Percentiles rank a stretch among this genome's conserved stretches.
phyloP scores from a whole-genome alignment of 2,329 filamentous ascomycete genomes.

The Torrubiella hemipterigena region DNA sequence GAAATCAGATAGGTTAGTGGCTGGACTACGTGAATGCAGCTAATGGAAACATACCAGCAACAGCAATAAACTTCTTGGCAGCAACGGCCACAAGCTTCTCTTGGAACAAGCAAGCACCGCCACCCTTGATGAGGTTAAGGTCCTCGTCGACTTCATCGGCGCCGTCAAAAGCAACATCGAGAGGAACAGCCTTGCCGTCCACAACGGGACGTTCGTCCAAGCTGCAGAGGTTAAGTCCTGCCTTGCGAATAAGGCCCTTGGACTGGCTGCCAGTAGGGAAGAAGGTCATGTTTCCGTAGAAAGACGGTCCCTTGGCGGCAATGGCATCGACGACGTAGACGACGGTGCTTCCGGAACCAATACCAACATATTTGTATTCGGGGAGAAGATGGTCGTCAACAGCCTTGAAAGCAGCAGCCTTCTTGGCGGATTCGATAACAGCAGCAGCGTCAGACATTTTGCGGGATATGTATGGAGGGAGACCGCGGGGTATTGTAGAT shows the following conservation, averaged over 20 bases:
- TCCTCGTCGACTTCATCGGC: conserved; percentile 94
- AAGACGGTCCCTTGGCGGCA: conserved; percentile 40
- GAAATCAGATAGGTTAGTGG: too few species aligned
- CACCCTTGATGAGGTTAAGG: conserved; percentile 94
- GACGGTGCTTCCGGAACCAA: conserved; percentile 72
- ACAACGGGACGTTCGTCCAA: conserved; percentile 59
- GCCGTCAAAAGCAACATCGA: conserved; percentile 92
- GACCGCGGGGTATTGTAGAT: too few species aligned
- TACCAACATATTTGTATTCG: conserved; percentile 55
- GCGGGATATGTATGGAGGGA: too few species aligned
- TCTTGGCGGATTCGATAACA: conserved; percentile 61
- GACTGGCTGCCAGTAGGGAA: conserved; percentile 88
- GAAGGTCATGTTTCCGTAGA: conserved; percentile 61
- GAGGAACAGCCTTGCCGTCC: conserved; percentile 28
- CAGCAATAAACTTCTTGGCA: conserved; percentile 76
- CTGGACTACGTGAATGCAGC: background rate
- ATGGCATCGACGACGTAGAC: conserved; percentile 81
- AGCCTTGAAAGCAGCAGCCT: conserved; percentile 60
- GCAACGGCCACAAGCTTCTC: conserved; percentile 89
- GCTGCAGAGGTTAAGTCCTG: conserved; percentile 64
- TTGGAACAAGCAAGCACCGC: conserved; percentile 93
- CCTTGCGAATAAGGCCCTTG: conserved; percentile 70
- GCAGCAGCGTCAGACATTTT: conserved; percentile 23
- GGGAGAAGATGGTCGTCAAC: conserved; percentile 60
- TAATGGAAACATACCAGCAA: conserved; percentile 49